These are phyloP conservation scores for Tylopilus balloui DNA, from an alignment of 768 basidiomycete species.

Conservation along the genomic window DNA sequence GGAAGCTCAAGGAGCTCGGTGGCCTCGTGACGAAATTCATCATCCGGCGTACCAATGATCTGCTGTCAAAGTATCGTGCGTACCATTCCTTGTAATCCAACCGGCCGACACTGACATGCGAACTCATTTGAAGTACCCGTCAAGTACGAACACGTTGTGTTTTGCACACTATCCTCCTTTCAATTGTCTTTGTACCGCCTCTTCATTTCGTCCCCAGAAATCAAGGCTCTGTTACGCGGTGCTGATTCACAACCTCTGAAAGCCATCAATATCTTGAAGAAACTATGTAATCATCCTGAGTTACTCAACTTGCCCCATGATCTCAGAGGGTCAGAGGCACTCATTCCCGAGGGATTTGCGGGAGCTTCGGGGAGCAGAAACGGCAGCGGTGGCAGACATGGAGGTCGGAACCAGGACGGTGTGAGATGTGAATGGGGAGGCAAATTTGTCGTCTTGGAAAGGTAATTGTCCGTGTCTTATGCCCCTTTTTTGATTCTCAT, in stretches of 20 bases:
- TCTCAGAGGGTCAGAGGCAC: conserved; percentile 71
- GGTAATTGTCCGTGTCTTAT: conserved; percentile 42
- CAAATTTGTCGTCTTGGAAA: conserved; percentile 89
- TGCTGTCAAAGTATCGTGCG: conserved; percentile 91
- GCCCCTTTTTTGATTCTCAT: neutral
- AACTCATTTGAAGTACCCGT: conserved; percentile 70
- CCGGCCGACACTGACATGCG: conserved; percentile 1
- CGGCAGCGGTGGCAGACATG: conserved; percentile 36
- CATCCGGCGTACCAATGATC: conserved; percentile 89
- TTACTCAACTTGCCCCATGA: conserved; percentile 82
- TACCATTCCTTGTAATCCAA: conserved; percentile 15
- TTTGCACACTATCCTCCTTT: conserved; percentile 80
- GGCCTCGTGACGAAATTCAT: conserved; percentile 89
- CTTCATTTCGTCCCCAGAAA: conserved; percentile 91
- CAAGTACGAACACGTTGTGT: conserved; percentile 98
- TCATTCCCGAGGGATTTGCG: conserved; percentile 80
- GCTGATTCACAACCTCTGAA: conserved; percentile 90
- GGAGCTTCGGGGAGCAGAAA: conserved; percentile 37
- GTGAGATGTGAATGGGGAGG: conserved; percentile 84
- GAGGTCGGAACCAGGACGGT: conserved; percentile 36
- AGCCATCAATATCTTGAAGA: conserved; percentile 92
- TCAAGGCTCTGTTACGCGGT: conserved; percentile 84
- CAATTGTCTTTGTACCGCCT: conserved; percentile 82
- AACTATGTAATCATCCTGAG: conserved; percentile 94
- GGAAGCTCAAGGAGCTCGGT: conserved; percentile 88